A percentile compares a stretch with the other conserved stretches of the same genome.
Conservation (phyloP, 2,329 filamentous ascomycete species). For the Hansfordia pulvinata region DNA sequence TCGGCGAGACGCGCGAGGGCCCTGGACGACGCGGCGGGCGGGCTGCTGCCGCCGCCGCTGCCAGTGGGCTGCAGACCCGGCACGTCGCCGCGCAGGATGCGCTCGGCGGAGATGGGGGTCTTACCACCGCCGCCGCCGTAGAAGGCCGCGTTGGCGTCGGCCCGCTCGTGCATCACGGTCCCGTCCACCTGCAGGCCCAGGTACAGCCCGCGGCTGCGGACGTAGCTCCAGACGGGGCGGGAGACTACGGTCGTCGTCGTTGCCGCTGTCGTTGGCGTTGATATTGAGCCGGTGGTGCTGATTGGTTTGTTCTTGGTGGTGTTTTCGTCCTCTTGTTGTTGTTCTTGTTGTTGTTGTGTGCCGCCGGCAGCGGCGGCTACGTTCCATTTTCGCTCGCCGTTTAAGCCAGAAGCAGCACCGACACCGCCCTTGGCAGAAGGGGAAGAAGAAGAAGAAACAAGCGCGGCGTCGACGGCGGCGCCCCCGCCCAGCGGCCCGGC, state of each 20-base stretch:
- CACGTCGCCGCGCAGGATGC: slow-evolving; percentile 33
- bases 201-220: slow-evolving; percentile 83
- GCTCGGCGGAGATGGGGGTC: slow-evolving; percentile 26
- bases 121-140: too few species aligned
- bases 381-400: too few species aligned
- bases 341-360: background rate
- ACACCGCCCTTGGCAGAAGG: too few species aligned
- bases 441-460: too few species aligned
- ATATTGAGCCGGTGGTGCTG: slow-evolving; percentile 32
- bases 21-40: too few species aligned
- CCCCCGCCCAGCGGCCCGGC: slow-evolving; percentile 60
- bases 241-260: too few species aligned
- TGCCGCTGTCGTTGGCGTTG: slow-evolving; percentile 3
- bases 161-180: slow-evolving; percentile 72
- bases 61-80: too few species aligned
- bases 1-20: too few species aligned
- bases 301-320: slow-evolving; percentile 10
- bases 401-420: too few species aligned
- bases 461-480: slow-evolving; percentile 54
- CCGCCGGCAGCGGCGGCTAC: slow-evolving; percentile 3
- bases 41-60: too few species aligned
- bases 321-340: slow-evolving; percentile 7
- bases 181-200: slow-evolving; percentile 79
- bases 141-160: slow-evolving; percentile 79
- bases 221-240: slow-evolving; percentile 71